These are phyloP conservation scores for Fraxinus sp. DNA, from an alignment of 305 asterid genomes.

Conservation along the genomic window DNA sequence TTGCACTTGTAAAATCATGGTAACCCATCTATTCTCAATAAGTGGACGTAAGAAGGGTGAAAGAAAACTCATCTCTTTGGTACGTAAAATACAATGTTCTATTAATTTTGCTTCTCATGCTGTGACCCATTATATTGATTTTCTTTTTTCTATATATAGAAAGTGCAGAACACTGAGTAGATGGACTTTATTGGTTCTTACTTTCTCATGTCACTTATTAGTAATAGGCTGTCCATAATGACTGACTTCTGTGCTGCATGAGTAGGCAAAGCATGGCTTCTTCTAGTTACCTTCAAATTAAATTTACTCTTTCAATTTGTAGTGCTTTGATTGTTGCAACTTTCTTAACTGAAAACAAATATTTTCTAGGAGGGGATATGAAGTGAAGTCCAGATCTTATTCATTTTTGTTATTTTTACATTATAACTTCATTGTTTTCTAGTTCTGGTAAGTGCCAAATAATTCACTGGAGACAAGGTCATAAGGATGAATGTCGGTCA, in stretches of 20 bases:
- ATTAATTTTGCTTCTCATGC: neutral
- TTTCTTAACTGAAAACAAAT: neutral
- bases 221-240: neutral
- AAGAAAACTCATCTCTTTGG: neutral
- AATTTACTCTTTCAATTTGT: neutral
- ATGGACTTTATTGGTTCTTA: neutral
- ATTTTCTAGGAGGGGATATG: neutral
- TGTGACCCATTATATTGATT: neutral
- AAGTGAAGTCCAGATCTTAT: neutral
- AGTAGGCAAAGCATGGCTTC: neutral
- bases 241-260: neutral
- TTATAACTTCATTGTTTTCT: conserved; percentile 18
- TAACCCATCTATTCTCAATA: neutral
- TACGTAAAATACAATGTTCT: neutral
- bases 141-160: neutral
- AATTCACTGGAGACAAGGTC: conserved; percentile 64
- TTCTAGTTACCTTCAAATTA: neutral
- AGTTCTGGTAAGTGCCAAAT: conserved; percentile 72
- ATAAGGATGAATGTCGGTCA: conserved; percentile 50
- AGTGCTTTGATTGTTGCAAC: neutral
- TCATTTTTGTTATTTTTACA: conserved; percentile 15
- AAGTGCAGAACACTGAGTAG: neutral
- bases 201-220: neutral
- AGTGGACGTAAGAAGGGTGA: neutral
- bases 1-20: neutral